These are phyloP conservation scores for Colletotrichum scovillei DNA, from an alignment of 2,329 filamentous ascomycete genomes.

Conservation along the genomic window DNA sequence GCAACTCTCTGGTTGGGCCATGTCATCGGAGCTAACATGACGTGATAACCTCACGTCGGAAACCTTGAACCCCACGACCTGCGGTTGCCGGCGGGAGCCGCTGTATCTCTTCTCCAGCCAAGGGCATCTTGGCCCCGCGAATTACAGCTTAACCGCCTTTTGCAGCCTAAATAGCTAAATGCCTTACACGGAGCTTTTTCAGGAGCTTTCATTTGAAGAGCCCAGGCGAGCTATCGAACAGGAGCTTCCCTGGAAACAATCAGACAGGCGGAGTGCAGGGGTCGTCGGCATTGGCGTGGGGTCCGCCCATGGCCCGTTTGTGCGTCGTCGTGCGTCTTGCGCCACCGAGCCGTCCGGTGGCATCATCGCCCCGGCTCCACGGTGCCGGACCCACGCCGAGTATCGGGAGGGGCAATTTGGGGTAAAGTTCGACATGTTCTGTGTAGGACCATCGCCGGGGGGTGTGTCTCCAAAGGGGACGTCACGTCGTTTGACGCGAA, in stretches of 20 bases:
- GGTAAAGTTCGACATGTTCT: background rate
- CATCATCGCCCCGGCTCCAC: slow-evolving; percentile 34
- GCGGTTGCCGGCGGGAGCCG: background rate
- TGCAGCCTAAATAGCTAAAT: background rate
- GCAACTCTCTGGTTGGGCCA: slow-evolving; percentile 5
- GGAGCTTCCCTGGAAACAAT: slow-evolving; percentile 6
- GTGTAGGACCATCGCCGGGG: slow-evolving; percentile 1
- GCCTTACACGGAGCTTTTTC: background rate
- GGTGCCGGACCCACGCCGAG: slow-evolving; percentile 33
- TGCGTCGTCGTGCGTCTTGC: slow-evolving; percentile 31
- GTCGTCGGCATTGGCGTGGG: background rate
- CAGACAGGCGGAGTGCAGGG: background rate
- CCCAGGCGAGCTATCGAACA: background rate
- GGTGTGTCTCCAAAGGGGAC: background rate
- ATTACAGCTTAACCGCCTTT: slow-evolving; percentile 4
- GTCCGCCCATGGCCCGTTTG: background rate
- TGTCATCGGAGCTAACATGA: slow-evolving; percentile 36
- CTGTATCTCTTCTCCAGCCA: background rate
- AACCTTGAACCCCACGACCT: slow-evolving; percentile 7
- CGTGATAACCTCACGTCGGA: slow-evolving; percentile 24
- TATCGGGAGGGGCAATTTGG: slow-evolving; percentile 33
- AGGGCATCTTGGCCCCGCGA: background rate
- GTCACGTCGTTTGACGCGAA: background rate
- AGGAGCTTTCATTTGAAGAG: background rate
- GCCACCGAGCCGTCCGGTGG: slow-evolving; percentile 33